A percentile compares a stretch with the other conserved stretches of the same genome.
These are phyloP conservation scores for Sphagnum fallax DNA, from an alignment of 228 moss, liverwort and hornwort species.

Conservation along the genomic window DNA sequence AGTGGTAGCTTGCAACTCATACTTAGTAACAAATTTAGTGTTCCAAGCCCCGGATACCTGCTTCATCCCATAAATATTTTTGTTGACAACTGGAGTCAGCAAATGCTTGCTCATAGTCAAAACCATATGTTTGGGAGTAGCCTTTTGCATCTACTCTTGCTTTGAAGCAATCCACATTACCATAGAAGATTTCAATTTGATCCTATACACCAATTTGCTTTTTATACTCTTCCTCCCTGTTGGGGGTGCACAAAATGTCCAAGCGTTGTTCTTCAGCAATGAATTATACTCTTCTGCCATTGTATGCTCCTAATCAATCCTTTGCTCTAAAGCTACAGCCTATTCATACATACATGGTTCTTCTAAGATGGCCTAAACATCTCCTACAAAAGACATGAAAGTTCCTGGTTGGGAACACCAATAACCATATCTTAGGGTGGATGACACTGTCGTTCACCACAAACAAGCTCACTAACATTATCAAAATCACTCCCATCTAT, in stretches of 20 bases:
- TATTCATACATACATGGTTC: neutral
- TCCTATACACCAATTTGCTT: neutral
- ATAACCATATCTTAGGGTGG: neutral
- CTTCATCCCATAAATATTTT: neutral
- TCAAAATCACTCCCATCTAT: neutral
- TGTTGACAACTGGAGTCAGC: neutral
- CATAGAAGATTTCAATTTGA: neutral
- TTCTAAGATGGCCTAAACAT: neutral
- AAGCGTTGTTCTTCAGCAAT: neutral
- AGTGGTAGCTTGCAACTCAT: neutral
- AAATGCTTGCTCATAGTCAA: neutral
- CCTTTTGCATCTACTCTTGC: conserved; percentile 1
- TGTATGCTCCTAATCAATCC: neutral
- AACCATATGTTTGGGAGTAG: neutral
- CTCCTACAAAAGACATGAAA: neutral
- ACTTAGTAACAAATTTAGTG: neutral
- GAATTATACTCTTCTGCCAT: conserved; percentile 1
- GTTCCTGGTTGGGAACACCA: neutral
- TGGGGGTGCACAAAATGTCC: neutral
- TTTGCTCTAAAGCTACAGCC: neutral
- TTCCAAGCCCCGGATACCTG: neutral
- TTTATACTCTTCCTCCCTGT: neutral
- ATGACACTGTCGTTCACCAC: neutral
- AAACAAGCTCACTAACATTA: neutral
- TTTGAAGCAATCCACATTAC: neutral